These are phyloP conservation scores for Botryotinia narcissicola DNA, from an alignment of 2,329 filamentous ascomycete species.

Conservation along the genomic window DNA sequence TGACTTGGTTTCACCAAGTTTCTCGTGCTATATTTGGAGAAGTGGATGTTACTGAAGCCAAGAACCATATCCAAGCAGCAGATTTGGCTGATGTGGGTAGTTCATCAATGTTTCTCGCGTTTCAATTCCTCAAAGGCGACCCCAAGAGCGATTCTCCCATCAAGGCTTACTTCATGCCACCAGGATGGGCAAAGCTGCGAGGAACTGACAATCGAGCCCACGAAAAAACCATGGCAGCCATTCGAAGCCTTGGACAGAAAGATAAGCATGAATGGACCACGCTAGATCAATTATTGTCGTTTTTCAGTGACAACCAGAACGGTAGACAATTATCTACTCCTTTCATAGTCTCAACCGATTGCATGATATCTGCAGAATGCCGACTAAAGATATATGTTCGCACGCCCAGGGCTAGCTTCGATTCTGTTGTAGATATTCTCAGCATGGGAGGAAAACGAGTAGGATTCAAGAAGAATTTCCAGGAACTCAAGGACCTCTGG, in stretches of 20 bases:
- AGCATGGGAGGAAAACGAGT: neutral
- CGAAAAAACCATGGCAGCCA: neutral
- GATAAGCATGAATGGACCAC: neutral
- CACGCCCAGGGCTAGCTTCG: constrained; percentile 3
- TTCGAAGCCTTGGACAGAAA: neutral
- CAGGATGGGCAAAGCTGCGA: neutral
- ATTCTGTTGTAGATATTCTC: constrained; percentile 2
- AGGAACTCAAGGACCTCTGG: constrained; percentile 4
- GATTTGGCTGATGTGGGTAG: neutral
- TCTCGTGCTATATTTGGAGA: neutral
- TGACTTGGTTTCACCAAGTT: constrained; percentile 1
- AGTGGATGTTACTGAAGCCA: neutral
- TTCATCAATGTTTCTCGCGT: constrained; percentile 5
- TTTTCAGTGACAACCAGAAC: constrained; percentile 1
- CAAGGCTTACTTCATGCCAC: neutral
- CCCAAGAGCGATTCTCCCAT: constrained; percentile 6
- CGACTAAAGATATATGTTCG: constrained; percentile 5
- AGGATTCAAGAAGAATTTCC: neutral
- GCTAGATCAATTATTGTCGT: neutral
- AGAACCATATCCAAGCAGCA: neutral
- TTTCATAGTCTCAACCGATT: constrained; percentile 4
- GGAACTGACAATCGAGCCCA: neutral
- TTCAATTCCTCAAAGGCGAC: constrained; percentile 2
- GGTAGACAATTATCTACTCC: neutral
- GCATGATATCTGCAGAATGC: neutral